These are phyloP conservation scores for Cnidoscolus chayamansa DNA, from an alignment of 441 rosid genomes.

Conservation along the genomic window DNA sequence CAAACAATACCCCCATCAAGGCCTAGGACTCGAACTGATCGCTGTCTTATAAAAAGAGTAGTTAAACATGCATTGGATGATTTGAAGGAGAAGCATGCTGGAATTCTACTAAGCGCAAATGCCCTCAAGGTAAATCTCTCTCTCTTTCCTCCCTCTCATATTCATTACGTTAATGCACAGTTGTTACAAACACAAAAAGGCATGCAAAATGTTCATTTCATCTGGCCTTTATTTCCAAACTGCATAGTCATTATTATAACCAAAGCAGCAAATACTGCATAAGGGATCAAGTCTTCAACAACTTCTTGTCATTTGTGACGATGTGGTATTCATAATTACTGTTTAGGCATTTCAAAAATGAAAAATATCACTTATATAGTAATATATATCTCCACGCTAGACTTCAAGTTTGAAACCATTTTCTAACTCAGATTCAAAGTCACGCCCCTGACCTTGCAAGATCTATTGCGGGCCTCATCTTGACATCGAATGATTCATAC, in stretches of 20 bases:
- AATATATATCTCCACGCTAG: not conserved
- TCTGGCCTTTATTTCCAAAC: not conserved
- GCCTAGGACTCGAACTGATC: conserved; percentile 41
- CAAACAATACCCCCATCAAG: conserved; percentile 29
- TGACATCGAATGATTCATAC: conserved; percentile 56
- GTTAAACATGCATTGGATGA: conserved; percentile 68
- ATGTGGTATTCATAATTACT: not conserved
- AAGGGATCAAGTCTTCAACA: not conserved
- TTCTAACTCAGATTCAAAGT: conserved; percentile 53
- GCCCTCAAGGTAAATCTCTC: conserved; percentile 56
- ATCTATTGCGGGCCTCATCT: conserved; percentile 67
- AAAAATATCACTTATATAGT: not conserved
- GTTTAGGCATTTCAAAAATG: not conserved
- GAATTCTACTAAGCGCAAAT: conserved; percentile 64
- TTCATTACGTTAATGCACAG: not conserved
- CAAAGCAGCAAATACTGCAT: not conserved
- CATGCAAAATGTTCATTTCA: not conserved
- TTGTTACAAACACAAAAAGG: not conserved
- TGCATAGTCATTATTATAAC: no score
- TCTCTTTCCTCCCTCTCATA: not conserved
- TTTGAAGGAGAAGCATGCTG: conserved; percentile 69
- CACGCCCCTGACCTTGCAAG: conserved; percentile 88
- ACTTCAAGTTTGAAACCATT: not conserved
- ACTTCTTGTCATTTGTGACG: not conserved
- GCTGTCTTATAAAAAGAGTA: conserved; percentile 52